Conservation (phyloP, 179 eudicot genomes). For the Nepenthes alata region DNA sequence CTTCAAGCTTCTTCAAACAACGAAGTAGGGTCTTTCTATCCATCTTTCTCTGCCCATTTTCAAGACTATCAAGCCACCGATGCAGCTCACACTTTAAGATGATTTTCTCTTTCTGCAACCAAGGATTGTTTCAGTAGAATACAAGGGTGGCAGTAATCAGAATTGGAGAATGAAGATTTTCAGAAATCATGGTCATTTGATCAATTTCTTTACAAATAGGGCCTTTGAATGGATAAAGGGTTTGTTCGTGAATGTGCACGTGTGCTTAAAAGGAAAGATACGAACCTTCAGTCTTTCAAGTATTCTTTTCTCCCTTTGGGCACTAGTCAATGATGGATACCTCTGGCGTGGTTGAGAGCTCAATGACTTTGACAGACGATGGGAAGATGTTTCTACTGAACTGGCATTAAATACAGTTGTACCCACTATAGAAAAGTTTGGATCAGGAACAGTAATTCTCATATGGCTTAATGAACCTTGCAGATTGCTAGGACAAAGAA, state of each 20-base stretch:
- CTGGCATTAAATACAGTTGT: constrained; percentile 18
- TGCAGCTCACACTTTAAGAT: constrained; percentile 69
- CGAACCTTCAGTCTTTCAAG: constrained; percentile 70
- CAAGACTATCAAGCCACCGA: constrained; percentile 67
- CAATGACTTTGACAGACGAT: constrained; percentile 24
- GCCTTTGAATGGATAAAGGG: not conserved
- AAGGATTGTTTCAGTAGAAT: not conserved
- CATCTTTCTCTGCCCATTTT: constrained; percentile 52
- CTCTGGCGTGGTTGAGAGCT: constrained; percentile 41
- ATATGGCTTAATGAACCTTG: constrained; percentile 14
- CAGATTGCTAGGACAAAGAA: constrained; percentile 18
- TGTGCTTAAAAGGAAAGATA: not conserved
- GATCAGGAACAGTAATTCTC: constrained; percentile 15
- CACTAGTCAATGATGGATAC: constrained; percentile 70
- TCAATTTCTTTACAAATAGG: not conserved
- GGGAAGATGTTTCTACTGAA: constrained; percentile 22
- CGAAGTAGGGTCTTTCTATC: constrained; percentile 75
- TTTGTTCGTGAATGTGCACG: too few relatives aligned
- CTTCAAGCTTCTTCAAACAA: constrained; percentile 55
- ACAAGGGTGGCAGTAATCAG: too few relatives aligned
- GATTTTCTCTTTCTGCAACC: constrained; percentile 57
- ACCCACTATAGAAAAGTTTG: constrained; percentile 22
- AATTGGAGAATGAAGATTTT: not conserved
- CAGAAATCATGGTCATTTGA: constrained; percentile 4
- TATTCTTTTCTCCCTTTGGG: constrained; percentile 67